These are phyloP conservation scores for Ophiocordyceps camponoti-floridani DNA, from an alignment of 2,329 filamentous ascomycete species.

Conservation along the genomic window DNA sequence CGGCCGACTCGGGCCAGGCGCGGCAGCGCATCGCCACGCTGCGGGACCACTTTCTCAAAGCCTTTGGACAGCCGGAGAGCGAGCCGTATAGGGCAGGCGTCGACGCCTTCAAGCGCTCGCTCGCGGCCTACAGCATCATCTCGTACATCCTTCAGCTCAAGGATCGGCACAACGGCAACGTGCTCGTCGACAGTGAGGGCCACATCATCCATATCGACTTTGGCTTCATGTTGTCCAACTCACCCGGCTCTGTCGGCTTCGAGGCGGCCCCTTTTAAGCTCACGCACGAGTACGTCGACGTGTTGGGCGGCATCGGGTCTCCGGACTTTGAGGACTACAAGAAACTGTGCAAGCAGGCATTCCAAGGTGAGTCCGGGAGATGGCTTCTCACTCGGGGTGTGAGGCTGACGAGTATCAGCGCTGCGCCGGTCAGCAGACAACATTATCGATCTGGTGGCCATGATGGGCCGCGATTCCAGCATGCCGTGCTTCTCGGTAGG, in stretches of 20 bases:
- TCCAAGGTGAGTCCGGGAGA: slow-evolving; percentile 40
- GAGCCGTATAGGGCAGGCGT: slow-evolving; percentile 54
- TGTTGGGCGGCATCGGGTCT: slow-evolving; percentile 55
- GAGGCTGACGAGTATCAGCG: slow-evolving; percentile 24
- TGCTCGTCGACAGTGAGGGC: slow-evolving; percentile 69
- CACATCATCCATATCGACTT: slow-evolving; percentile 84
- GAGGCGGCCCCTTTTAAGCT: slow-evolving; percentile 79
- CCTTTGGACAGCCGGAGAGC: slow-evolving; percentile 54
- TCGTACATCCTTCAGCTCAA: slow-evolving; percentile 73
- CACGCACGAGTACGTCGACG: slow-evolving; percentile 72
- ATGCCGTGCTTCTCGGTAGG: slow-evolving; percentile 74
- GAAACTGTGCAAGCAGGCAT: slow-evolving; percentile 63
- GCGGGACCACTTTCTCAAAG: slow-evolving; percentile 65
- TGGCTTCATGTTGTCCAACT: slow-evolving; percentile 80
- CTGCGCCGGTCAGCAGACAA: slow-evolving; percentile 63
- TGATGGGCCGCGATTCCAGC: slow-evolving; percentile 69
- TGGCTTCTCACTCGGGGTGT: not conserved
- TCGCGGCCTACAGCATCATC: slow-evolving; percentile 74
- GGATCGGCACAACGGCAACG: slow-evolving; percentile 73
- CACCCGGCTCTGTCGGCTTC: slow-evolving; percentile 67
- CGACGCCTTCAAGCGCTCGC: slow-evolving; percentile 63
- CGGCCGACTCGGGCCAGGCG: slow-evolving; percentile 53
- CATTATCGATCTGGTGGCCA: slow-evolving; percentile 63
- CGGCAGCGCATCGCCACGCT: slow-evolving; percentile 62
- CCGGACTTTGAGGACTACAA: slow-evolving; percentile 61